These are phyloP conservation scores for Ilex paraguariensis DNA, from an alignment of 305 asterid species.

Conservation along the genomic window DNA sequence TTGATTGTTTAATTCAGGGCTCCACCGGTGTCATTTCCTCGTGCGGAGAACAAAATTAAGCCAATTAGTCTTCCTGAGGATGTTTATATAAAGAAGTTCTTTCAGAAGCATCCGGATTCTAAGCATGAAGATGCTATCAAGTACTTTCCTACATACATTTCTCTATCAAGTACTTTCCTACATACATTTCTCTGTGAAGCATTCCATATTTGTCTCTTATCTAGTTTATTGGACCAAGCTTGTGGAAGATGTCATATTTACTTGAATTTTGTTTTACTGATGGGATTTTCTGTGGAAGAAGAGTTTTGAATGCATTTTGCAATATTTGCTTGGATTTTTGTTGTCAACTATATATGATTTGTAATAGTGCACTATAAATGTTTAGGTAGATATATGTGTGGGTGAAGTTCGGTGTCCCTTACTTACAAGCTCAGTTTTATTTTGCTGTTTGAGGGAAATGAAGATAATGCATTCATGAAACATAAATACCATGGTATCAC, in stretches of 20 bases:
- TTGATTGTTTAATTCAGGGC: constrained; percentile 40
- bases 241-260: not conserved
- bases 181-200: constrained; percentile 1
- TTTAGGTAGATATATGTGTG: too few species aligned
- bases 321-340: too few species aligned
- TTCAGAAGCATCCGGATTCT: constrained; percentile 64
- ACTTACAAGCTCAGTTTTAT: too few species aligned
- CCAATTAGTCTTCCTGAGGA: constrained; percentile 74
- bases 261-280: not conserved
- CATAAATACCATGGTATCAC: too few species aligned
- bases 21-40: constrained; percentile 80
- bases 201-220: constrained; percentile 3
- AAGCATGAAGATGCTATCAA: constrained; percentile 65
- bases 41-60: constrained; percentile 59
- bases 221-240: not conserved
- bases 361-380: too few species aligned
- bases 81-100: constrained; percentile 60
- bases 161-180: not conserved
- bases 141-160: too few species aligned
- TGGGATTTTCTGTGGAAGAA: not conserved
- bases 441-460: too few species aligned
- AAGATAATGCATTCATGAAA: too few species aligned
- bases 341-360: too few species aligned
- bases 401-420: too few species aligned
- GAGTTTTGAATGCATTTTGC: too few species aligned